Evolutionary conservation across 1,284 basidiomycete genomes (phyloP), one percentile per base, ranked within the genome.

Genomic region (Irpex rosettiformis): DNA sequence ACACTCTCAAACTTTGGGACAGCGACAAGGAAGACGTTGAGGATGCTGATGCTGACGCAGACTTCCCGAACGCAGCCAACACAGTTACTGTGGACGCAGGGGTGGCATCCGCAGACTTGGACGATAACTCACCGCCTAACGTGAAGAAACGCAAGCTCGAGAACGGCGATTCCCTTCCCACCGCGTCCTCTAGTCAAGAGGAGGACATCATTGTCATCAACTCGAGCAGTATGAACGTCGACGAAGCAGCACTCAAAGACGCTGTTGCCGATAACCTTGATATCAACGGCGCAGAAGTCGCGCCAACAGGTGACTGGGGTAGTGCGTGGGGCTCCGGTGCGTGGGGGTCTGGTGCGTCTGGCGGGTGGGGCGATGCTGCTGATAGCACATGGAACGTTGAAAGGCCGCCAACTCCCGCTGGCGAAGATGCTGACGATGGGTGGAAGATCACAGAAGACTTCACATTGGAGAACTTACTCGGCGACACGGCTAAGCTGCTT

Each of bases 401-500:
- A 4, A 42, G 40, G 49, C 54, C 45, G 48, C 28, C 3, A 57
- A 64, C 13, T 29, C 52, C 18, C 54, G 28, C 2, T 49, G 59
- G 22, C 58, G 59, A 69, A 69, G 63, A 62, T 2, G 59, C 25
- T 58, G 59, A 69, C 69, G 63, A 62, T 2, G 33, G 13, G 37
- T 60, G 56, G 37, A 47, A 55, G 30, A 64, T 65, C 40, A 62
- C 67, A 18, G 58, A 62, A 16, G 27, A 54, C 21, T 60, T 66
- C 10, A 68, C 71, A 7, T 64, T 84, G 7, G 62, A 73, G 51
- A 64, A 69, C 0, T 58, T 80, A 48, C 64, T 85, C 1, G 85
- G 85, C 0, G 76, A 76, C 16, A 77, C 73, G 0, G 58, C 66
- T 7, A 25, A 25, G n/a, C 27, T 27, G 48, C 68, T 80, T 42